Conservation (phyloP, 306 rosid species). For the Canavalia gladiata region DNA sequence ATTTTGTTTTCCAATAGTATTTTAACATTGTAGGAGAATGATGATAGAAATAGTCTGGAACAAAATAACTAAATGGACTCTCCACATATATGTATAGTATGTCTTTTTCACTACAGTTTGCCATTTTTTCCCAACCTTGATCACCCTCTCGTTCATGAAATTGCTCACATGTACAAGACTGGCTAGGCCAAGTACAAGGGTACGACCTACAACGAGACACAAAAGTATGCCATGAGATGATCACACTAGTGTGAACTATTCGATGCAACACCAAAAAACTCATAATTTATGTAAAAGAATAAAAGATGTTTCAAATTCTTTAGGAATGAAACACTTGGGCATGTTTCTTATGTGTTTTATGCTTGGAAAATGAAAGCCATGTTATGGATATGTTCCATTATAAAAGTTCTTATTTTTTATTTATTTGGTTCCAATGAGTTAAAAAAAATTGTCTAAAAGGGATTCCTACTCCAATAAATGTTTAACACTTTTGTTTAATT, state of each 20-base stretch:
- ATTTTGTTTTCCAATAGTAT: no score
- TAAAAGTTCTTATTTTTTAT: not conserved
- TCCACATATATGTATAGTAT: no score
- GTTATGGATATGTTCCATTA: not conserved
- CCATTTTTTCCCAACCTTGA: slow-evolving; percentile 70
- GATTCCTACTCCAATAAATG: not conserved
- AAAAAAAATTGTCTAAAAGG: not conserved
- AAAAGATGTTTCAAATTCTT: slow-evolving; percentile 49
- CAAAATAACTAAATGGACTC: no score
- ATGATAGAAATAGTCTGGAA: no score
- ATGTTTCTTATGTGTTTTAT: slow-evolving; percentile 33
- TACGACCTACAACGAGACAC: slow-evolving; percentile 94
- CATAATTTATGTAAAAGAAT: slow-evolving; percentile 56
- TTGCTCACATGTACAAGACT: slow-evolving; percentile 89
- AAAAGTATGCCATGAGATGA: slow-evolving; percentile 90
- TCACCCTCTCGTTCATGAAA: slow-evolving; percentile 90
- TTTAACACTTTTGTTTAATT: slow-evolving; percentile 6
- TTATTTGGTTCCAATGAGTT: not conserved
- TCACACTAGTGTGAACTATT: slow-evolving; percentile 30
- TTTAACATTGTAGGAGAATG: no score
- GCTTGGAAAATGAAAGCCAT: slow-evolving; percentile 38
- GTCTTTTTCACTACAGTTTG: no score
- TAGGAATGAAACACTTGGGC: slow-evolving; percentile 21
- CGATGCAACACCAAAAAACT: slow-evolving; percentile 38
- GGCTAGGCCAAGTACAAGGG: slow-evolving; percentile 82